Evolutionary conservation across 345 rosid genomes (phyloP), one percentile per base, ranked within the genome.

Genomic region (Geranium brycei): DNA sequence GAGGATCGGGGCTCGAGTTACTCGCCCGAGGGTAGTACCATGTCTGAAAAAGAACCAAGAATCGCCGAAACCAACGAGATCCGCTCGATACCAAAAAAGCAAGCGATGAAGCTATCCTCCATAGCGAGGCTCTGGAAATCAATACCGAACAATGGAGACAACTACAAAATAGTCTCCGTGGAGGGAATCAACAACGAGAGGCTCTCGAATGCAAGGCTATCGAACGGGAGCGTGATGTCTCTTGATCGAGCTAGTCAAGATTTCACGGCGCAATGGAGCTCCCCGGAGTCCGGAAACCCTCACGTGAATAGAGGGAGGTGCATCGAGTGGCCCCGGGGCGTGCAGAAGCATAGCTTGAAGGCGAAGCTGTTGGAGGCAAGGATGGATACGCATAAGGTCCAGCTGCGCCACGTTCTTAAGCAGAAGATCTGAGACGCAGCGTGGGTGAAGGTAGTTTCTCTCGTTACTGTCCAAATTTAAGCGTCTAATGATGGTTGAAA

Each of bases 291-390:
- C 0, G 85, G 81, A 60, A 81, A 84, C 71, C 85, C 85, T 62
- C 90, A 82, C 69, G 69, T 90, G 60, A 77, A 78, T 28, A 76
- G 84, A 62, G 96, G 96, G 59, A 87, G 85, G 32, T 91, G 99
- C 85, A 91, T 95, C 31, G 99, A 95, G 61, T 95, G 97, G 97
- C 88, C 95, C 15, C 87, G 90, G 13, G 89, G 82, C 3, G 66
- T 80, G 17, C 96, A 87, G 75, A 95, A 85, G 84, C 69, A 78
- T 65, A 87, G 96, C 64, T 69, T 91, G 83, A 95, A 91, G 84
- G 84, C 97, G 13, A 91, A 84, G 80, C 99, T 91, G 58, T 65
- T 91, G 57, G 97, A 91, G 75, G 99, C 97, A 31, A 81, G 93
- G 72, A 83, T 83, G 75, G 95, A 82, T 71, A 85, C 83, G 64